Evolutionary conservation across 768 basidiomycete species (phyloP).

Genomic region (Gloeopeniophorella convolvens): DNA sequence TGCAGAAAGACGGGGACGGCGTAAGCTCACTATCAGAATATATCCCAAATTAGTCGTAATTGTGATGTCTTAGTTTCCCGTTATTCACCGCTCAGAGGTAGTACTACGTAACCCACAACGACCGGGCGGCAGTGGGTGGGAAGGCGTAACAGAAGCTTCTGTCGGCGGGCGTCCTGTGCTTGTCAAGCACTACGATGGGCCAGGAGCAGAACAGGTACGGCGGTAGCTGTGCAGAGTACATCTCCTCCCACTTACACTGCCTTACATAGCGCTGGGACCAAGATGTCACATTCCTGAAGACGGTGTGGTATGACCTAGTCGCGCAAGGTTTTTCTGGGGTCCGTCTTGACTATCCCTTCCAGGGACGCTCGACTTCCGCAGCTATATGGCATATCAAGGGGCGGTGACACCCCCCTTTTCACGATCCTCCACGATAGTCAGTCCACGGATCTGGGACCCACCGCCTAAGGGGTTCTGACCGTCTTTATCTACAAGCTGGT

Average conservation of each 20-base stretch:
- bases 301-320: not conserved
- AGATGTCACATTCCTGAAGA: slow-evolving; percentile 8
- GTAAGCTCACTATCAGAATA: not conserved
- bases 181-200: slow-evolving; percentile 6
- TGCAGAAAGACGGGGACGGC: slow-evolving; percentile 2
- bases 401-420: not conserved
- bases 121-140: slow-evolving; percentile 2
- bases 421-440: slow-evolving; percentile 2
- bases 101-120: not conserved
- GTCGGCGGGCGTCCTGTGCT: slow-evolving; percentile 1
- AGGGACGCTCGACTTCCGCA: slow-evolving; percentile 10
- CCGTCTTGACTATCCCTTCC: not conserved
- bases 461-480: not conserved
- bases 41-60: not conserved
- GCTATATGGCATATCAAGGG: slow-evolving; percentile 2
- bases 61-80: not conserved
- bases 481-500: not conserved
- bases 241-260: not conserved
- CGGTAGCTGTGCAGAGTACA: not conserved
- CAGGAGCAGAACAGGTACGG: slow-evolving; percentile 3
- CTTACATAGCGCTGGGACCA: not conserved
- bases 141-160: not conserved
- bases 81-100: slow-evolving; percentile 8
- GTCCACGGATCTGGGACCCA: not conserved
- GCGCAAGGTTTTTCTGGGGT: not conserved